These are phyloP conservation scores for Penicillium odoratum DNA, from an alignment of 495 filamentous ascomycete species.

Conservation along the genomic window DNA sequence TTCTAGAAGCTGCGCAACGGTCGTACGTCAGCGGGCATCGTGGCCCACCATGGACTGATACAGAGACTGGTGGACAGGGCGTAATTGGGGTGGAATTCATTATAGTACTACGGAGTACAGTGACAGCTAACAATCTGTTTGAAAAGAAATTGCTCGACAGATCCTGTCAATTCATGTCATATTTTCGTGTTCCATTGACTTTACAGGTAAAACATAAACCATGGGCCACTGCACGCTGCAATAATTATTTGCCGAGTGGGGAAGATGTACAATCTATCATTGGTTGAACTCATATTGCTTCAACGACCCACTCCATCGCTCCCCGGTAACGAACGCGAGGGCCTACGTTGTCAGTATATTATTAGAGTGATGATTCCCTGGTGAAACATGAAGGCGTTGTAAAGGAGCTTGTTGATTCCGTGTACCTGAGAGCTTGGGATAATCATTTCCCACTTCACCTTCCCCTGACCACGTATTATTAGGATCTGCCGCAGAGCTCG, in stretches of 20 bases:
- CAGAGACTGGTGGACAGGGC: background rate
- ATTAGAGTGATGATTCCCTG: background rate
- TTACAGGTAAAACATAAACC: background rate
- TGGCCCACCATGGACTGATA: conserved; percentile 2
- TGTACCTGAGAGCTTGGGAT: background rate
- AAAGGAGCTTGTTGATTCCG: background rate
- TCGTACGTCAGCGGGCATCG: conserved; percentile 6
- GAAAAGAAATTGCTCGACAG: background rate
- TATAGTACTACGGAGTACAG: background rate
- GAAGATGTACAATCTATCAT: background rate
- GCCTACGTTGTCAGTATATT: background rate
- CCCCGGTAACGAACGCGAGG: background rate
- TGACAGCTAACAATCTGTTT: background rate
- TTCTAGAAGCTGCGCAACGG: conserved; percentile 3
- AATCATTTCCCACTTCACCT: background rate
- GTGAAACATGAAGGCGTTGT: background rate
- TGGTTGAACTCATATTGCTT: background rate
- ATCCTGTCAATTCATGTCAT: no score
- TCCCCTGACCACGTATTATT: background rate
- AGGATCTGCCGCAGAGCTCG: background rate
- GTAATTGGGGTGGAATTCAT: no score
- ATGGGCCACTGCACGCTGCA: background rate
- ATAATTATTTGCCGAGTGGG: background rate
- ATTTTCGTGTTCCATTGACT: background rate
- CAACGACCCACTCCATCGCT: background rate